Base-by-base conservation (phyloP, 345 rosid species). In the Triadica sebifera region DNA sequence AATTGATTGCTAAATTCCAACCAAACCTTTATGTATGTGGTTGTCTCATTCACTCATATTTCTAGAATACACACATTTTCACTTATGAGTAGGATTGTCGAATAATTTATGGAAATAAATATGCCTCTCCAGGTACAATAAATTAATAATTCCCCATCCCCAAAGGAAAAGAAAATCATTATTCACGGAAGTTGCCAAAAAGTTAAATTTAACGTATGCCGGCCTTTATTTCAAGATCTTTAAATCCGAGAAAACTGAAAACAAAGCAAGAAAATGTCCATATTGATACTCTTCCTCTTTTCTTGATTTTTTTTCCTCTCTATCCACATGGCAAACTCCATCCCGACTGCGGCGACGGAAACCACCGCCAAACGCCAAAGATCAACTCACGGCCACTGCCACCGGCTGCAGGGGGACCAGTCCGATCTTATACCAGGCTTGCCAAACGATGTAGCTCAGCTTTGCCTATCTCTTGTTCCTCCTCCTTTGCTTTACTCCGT, bases 401-500 rank as follows among this genome's bases (percentile, higher is more conserved):
- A 29, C 34, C 34, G 34, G 34, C 34, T 20, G 46, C 41, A 63
- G 5, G 20, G 22, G 1, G 12, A 37, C 56, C 78, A 72, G 16
- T 66, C 83, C 3, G 56, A 52, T n/a, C 82, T 89, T 4, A 65
- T 88, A 5, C 83, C 87, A 0, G 89, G 92, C 8, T 77, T 89
- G 19, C 90, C 90, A 2, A 80, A 89, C 78, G 80, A 85, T 53
- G 39, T 86, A 38, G 82, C 87, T 3, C 80, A 80, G 7, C 77
- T 85, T 24, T 86, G 86, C 65, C 90, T 89, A 69, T 77, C 83
- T 41, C 74, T 62, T 7, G 77, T 85, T 73, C 80, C 47, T 9
- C 87, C 90, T 51, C 38, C 81, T 7, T 4, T 76, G 13, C 87
- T 89, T 70, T 81, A 56, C 84, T 73, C 84, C 39, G 84, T 89